A percentile compares a stretch with the other conserved stretches of the same genome.
Evolutionary conservation across 1,284 basidiomycete species (phyloP).

Genomic region (Clitocybe nebularis): DNA sequence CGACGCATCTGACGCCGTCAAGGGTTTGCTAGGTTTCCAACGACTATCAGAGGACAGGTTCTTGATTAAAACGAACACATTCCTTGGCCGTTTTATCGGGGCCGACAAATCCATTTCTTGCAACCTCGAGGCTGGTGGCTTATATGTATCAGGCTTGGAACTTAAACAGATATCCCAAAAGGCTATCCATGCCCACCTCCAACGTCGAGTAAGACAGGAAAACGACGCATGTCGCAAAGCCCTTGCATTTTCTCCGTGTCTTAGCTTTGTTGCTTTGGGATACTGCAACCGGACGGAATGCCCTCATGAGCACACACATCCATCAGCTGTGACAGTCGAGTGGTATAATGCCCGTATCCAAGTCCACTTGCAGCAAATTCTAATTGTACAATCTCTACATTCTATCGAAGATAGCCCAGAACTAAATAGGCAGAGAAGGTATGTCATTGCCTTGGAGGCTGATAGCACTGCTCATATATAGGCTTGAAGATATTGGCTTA

Average conservation of each 20-base stretch:
- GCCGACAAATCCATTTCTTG: no score
- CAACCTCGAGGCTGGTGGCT: conserved; percentile 10
- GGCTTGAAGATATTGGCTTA: conserved; percentile 36
- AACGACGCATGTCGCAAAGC: conserved; percentile 29
- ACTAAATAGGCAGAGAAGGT: no score
- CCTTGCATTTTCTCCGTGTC: conserved; percentile 36
- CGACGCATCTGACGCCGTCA: conserved; percentile 17
- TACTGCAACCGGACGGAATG: conserved; percentile 35
- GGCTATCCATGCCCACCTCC: conserved; percentile 27
- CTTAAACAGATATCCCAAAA: conserved; percentile 17
- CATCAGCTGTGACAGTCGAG: conserved; percentile 20
- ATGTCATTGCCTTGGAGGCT: no score
- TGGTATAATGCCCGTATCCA: conserved; percentile 38
- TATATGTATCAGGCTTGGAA: conserved; percentile 17
- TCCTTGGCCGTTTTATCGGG: conserved; percentile 6
- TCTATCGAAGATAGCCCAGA: no score
- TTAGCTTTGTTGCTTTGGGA: conserved; percentile 27
- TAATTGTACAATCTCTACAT: no score
- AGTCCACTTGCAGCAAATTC: conserved; percentile 44
- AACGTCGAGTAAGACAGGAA: conserved; percentile 27
- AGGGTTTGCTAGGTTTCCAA: conserved; percentile 36
- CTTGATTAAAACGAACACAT: conserved; percentile 19
- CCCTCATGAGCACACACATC: conserved; percentile 31
- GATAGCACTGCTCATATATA: no score
- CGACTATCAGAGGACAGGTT: conserved; percentile 21